Evolutionary conservation across 768 basidiomycete genomes (phyloP), one percentile per base, ranked within the genome.

Genomic region (Rhodocollybia butyracea): DNA sequence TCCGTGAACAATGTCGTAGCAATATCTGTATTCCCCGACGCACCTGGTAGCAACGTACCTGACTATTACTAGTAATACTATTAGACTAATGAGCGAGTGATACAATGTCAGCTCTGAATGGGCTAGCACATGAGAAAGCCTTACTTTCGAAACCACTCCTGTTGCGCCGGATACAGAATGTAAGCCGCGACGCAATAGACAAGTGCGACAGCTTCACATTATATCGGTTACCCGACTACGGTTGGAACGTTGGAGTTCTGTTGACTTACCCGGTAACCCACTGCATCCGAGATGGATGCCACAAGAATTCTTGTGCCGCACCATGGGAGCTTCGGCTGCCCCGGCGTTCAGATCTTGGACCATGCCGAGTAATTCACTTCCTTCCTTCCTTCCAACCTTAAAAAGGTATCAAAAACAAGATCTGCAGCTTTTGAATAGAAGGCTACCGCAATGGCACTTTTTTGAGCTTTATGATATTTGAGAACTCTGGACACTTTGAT

Each of bases 41-140:
- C 61, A 63, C 6, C 63, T 66, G 24, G 63, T 60, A 3, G 64
- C 60, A 2, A 63, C 61, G 41, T 62, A 66, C 45, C 31, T 48
- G 17, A 48, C 32, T 11, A 48, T n/a, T n/a, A n/a, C n/a, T n/a
- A n/a, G n/a, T n/a, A n/a, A n/a, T n/a, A n/a, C n/a, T n/a, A n/a
- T 36, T 2, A 34, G 36, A 48, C 3, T 30, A 32, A 48, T 34
- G 6, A 48, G 21, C 11, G 45, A 46, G 29, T n/a, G 5, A n/a
- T 5, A 29, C 22, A 29, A 30, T 46, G n/a, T 19, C 27, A 46
- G 17, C 10, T 5, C 10, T 29, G 26, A 21, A 32, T 4, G 6
- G 21, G 32, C 5, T 10, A 29, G 7, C 11, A 0, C 8, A 48
- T 3, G 15, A 11, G 12, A 13, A 11, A 22, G 21, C n/a, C 47